Evolutionary conservation across 2,329 filamentous ascomycete genomes (phyloP).

Genomic region (Ophiosphaerella korrae): DNA sequence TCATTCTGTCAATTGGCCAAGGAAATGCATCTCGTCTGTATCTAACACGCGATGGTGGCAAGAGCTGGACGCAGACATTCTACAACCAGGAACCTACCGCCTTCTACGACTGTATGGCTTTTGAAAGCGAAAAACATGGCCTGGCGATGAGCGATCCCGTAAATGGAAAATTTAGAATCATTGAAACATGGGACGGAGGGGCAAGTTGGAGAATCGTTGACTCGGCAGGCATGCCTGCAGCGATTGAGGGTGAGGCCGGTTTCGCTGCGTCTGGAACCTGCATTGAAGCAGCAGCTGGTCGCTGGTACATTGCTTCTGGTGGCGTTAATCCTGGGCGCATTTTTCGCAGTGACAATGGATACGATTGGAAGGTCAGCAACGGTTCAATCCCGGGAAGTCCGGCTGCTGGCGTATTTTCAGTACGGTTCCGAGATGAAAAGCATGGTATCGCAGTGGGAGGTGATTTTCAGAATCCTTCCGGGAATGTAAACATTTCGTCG

Average conservation of each 20-base stretch:
- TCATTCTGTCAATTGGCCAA: conserved; percentile 33
- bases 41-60: conserved; percentile 25
- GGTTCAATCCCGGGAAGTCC: conserved; percentile 26
- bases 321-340: conserved; percentile 33
- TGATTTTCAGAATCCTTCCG: conserved; percentile 28
- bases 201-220: conserved; percentile 25
- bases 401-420: conserved; percentile 37
- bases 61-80: conserved; percentile 29
- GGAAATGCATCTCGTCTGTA: conserved; percentile 33
- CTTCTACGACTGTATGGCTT: conserved; percentile 39
- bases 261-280: conserved; percentile 38
- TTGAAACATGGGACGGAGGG: conserved; percentile 35
- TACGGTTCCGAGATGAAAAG: conserved; percentile 29
- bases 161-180: conserved; percentile 31
- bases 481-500: conserved; percentile 23
- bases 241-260: conserved; percentile 27
- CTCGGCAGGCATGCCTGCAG: conserved; percentile 19
- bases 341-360: conserved; percentile 19
- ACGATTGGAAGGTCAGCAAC: conserved; percentile 27
- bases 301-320: conserved; percentile 36
- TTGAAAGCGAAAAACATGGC: conserved; percentile 28
- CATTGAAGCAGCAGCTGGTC: conserved; percentile 30
- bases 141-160: conserved; percentile 39
- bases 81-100: conserved; percentile 29
- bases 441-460: conserved; percentile 36